Evolutionary conservation across 495 filamentous ascomycete species (phyloP).

Genomic region (Recurvomyces mirabilis): DNA sequence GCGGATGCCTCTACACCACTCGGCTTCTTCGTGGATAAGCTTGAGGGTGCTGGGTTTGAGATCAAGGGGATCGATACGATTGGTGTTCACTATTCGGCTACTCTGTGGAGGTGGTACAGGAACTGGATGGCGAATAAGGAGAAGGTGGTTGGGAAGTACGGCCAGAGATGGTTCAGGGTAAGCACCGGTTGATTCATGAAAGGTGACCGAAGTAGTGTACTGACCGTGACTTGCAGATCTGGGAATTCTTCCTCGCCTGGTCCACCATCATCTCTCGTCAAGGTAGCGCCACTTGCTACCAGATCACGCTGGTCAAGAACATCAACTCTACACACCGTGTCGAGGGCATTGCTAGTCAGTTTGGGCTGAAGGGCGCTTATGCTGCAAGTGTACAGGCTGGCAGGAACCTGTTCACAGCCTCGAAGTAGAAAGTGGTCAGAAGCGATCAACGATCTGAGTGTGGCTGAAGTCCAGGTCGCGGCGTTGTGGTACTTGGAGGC

Average conservation of each 20-base stretch:
- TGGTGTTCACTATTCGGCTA: constrained; percentile 94
- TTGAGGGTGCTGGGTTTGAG: constrained; percentile 70
- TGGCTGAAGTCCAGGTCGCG: no score
- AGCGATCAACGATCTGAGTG: no score
- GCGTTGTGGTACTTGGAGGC: no score
- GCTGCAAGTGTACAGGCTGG: constrained; percentile 16
- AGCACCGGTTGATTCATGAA: no score
- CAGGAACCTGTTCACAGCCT: constrained; percentile 7
- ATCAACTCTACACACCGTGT: constrained; percentile 91
- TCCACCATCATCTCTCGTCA: constrained; percentile 91
- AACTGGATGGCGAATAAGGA: constrained; percentile 97
- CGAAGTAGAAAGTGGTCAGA: constrained; percentile 7
- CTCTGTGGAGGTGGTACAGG: constrained; percentile 95
- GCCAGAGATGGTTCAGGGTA: constrained; percentile 90
- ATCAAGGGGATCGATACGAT: constrained; percentile 71
- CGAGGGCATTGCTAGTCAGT: constrained; percentile 71
- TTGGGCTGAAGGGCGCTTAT: constrained; percentile 62
- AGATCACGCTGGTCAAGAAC: constrained; percentile 94
- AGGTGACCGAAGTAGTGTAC: no score
- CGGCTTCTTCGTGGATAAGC: constrained; percentile 53
- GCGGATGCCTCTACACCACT: constrained; percentile 77
- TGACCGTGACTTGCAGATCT: constrained; percentile 55
- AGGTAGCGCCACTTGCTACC: constrained; percentile 88
- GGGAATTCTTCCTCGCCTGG: constrained; percentile 95
- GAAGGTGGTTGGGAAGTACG: constrained; percentile 92